Percentiles rank a stretch among this genome's conserved stretches.
Conservation (phyloP, 495 filamentous ascomycete species). For the Daldinia bambusicola region DNA sequence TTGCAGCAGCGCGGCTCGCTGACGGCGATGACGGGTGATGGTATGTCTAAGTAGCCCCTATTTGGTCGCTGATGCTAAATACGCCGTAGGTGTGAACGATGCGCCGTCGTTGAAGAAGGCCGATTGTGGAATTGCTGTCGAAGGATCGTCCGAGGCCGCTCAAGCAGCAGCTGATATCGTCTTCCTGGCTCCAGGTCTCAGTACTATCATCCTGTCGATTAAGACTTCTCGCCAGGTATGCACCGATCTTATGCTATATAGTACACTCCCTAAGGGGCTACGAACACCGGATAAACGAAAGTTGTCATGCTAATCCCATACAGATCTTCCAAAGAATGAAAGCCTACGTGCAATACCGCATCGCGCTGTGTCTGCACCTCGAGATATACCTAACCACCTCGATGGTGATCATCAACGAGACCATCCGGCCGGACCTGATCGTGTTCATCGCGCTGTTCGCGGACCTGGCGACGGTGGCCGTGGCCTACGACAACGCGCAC, state of each 20-base stretch:
- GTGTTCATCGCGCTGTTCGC: slow-evolving; percentile 95
- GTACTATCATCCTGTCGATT: slow-evolving; percentile 89
- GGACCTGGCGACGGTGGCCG: slow-evolving; percentile 88
- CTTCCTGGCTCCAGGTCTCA: slow-evolving; percentile 88
- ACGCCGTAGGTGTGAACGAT: slow-evolving; percentile 82
- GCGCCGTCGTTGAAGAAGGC: slow-evolving; percentile 96
- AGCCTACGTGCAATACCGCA: slow-evolving; percentile 94
- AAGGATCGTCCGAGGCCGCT: slow-evolving; percentile 91
- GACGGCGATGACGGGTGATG: slow-evolving; percentile 97
- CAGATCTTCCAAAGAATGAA: slow-evolving; percentile 97
- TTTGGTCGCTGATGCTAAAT: background rate
- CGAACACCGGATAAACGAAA: background rate
- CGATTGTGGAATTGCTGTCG: slow-evolving; percentile 91
- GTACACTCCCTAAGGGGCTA: background rate
- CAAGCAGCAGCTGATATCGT: slow-evolving; percentile 93
- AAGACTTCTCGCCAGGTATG: slow-evolving; percentile 82
- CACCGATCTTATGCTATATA: background rate
- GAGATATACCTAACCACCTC: slow-evolving; percentile 89
- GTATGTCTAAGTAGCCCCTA: slow-evolving; percentile 26
- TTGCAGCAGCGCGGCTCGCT: slow-evolving; percentile 94
- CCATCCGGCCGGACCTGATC: slow-evolving; percentile 82
- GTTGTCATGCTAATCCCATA: slow-evolving; percentile 15
- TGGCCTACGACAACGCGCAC: slow-evolving; percentile 92
- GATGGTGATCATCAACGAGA: slow-evolving; percentile 85
- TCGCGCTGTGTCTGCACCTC: slow-evolving; percentile 92